Evolutionary conservation across 1,284 basidiomycete species (phyloP), one percentile per base, ranked within the genome.

Genomic region (Kwoniella shivajii): DNA sequence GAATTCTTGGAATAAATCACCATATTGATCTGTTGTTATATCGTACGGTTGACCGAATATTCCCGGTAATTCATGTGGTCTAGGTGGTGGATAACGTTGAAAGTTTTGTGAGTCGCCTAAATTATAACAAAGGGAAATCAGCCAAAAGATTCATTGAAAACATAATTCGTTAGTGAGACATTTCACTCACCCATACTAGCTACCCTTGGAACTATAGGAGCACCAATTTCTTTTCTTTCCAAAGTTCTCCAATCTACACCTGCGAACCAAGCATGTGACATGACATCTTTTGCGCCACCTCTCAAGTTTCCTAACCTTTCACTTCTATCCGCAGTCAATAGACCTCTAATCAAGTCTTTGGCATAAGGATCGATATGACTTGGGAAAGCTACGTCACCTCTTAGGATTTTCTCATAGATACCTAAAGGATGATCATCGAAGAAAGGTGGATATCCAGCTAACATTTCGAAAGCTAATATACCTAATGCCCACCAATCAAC

Each of bases 401-500:
- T 65, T 1, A 82, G 60, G 43, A 82, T 81, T 74, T 77, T 77
- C 55, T 78, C 77, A 59, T 78, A 78, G 46, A 77, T 78, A 6
- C 76, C 76, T 41, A 79, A 60, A 2, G 78, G 77, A 56, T 78
- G 73, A 61, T 79, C 76, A 58, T 78, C 78, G 44, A 78, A 79
- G 68, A 79, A 79, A 2, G 75, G 77, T 45, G 78, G 78, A 60
- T 79, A 79, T 5, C 78, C 78, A 2, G 76, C 78, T 13, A 81
- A 66, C 79, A 81, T 80, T 62, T 82, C 81, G 57, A 79, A 82
- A 27, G 78, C 74, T 20, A 82, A 65, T 20, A 82, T 79, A 43
- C 81, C 81, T n/a, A 80, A 62, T 3, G 80, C 80, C 79, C 80
- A 82, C 78, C 79, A 81, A 62, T 82, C 80, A 7, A 80, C 81